Base-by-base conservation (phyloP, 2,329 filamentous ascomycete genomes). In the Venturiaceae sp. region DNA sequence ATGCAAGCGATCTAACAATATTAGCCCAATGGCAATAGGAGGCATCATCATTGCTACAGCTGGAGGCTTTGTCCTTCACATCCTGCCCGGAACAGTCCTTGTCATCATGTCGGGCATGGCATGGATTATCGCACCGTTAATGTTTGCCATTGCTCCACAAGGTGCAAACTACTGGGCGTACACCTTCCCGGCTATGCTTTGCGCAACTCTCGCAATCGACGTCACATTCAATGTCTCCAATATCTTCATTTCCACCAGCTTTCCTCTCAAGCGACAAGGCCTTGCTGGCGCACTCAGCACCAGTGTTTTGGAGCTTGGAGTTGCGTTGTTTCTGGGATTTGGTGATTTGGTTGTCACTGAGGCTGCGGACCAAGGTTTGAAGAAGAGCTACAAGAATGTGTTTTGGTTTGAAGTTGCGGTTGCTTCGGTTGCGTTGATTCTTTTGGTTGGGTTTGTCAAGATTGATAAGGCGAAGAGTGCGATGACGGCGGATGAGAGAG, bases 171-270 rank as follows among this genome's bases (percentile, higher is more conserved):
- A 87, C 75, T 92, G 88, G 88, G 81, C 84, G 0, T 91, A 81
- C 65, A 77, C 89, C 23, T 90, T 92, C 66, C 85, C 87, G 5
- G 19, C 58, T 16, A 87, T 87, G 84, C 68, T 86, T 72, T 82
- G 83, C 62, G 80, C 79, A 13, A 92, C 88, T 0, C 75, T 91
- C 34, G 87, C 85, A 19, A 83, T 91, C 60, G 88, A 92, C 66
- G 83, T 91, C 58, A 83, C 83, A 6, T 91, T 86, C 72, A 90
- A 86, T 66, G 80, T 91, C 1, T 82, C 84, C 19, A 91, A 87
- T 65, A 81, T 92, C 60, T 92, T 88, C 71, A 60, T 90, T 68
- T 90, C 87, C 0, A 90, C 87, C 0, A 82, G 80, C 14, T 75
- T 91, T 62, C 86, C 87, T 0, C 76, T 77, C 4, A 77, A 80